phyloP scores from a whole-genome alignment of 768 basidiomycete genomes.

The Solioccasus polychromus region DNA sequence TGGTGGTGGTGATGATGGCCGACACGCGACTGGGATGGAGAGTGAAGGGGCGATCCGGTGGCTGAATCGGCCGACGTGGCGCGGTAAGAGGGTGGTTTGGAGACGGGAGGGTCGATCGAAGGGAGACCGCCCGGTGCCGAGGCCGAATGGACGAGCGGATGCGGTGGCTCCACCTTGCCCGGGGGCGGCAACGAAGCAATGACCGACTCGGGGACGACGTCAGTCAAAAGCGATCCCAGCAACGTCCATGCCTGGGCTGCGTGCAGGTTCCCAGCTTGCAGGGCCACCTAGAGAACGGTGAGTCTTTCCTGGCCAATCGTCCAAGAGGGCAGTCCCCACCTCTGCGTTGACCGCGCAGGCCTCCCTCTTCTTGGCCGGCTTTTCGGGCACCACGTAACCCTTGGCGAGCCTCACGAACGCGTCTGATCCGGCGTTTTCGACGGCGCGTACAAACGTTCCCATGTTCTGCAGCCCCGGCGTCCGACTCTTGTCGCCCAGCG shows the following conservation, averaged over 20 bases:
- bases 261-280: slow-evolving; percentile 51
- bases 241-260: slow-evolving; percentile 69
- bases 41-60: slow-evolving; percentile 13
- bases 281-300: slow-evolving; percentile 44
- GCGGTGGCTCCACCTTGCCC: slow-evolving; percentile 14
- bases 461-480: slow-evolving; percentile 54
- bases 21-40: slow-evolving; percentile 24
- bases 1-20: slow-evolving; percentile 8
- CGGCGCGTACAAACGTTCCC: slow-evolving; percentile 42
- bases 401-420: slow-evolving; percentile 61
- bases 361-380: slow-evolving; percentile 36
- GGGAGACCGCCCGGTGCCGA: slow-evolving; percentile 43
- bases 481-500: slow-evolving; percentile 55
- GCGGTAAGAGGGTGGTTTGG: slow-evolving; percentile 25
- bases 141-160: slow-evolving; percentile 35
- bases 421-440: slow-evolving; percentile 29
- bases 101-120: slow-evolving; percentile 10
- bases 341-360: slow-evolving; percentile 64
- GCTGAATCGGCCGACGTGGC: slow-evolving; percentile 26
- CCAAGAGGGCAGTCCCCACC: no score
- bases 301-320: no score
- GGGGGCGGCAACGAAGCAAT: slow-evolving; percentile 26
- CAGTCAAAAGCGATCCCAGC: slow-evolving; percentile 52
- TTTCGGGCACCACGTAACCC: slow-evolving; percentile 48
- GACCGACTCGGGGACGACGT: slow-evolving; percentile 41